Base-by-base conservation (phyloP, 163 green algal genomes). In the Coccomyxa subellipsoidea region DNA sequence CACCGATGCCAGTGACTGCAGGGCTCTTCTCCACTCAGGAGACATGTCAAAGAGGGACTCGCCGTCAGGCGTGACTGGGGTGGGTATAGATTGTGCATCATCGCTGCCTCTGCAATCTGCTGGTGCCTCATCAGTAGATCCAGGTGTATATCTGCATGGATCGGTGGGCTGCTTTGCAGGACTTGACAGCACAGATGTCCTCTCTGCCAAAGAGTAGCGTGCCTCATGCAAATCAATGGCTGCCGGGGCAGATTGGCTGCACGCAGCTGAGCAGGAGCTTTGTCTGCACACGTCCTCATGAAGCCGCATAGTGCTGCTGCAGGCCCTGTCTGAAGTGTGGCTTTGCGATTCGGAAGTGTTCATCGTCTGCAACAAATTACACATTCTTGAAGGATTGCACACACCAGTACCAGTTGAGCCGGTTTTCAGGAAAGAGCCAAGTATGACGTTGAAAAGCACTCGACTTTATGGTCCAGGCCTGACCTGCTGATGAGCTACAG, bases 1-100 rank as follows among this genome's bases (percentile, higher is more conserved):
- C 66, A 36, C 66, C 18, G 66, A 73, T 18, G 47, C 47, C 47
- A 73, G 27, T 18, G 29, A 73, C 66, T 73, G 66, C 18, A 73
- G 27, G 29, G 66, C 66, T 73, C 66, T 32, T 8, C 66, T 18
- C 66, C 66, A 73, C n/a, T 32, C 66, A 34, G 66, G 66, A 8
- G 66, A 73, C 66, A 73, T 73, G 66, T 73, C 66, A 73, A 73
- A 34, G 21, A 59, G 47, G 15, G 23, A 59, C 47, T 59, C 47
- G 15, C 4, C 23, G 47, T 59, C 47, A 59, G 21, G 47, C 1
- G 21, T 59, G 4, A 12, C 27, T 10, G 18, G 21, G 27, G 18
- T 23, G 32, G 29, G 32, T 27, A 8, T 23, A 36, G 66, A 32
- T 32, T 27, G 66, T 73, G 66, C 27, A 72, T 8, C 59, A 35